Percentiles rank a stretch among this genome's conserved stretches.
These are phyloP conservation scores for Dryas integrifolia DNA, from an alignment of 331 rosid species.

Conservation along the genomic window DNA sequence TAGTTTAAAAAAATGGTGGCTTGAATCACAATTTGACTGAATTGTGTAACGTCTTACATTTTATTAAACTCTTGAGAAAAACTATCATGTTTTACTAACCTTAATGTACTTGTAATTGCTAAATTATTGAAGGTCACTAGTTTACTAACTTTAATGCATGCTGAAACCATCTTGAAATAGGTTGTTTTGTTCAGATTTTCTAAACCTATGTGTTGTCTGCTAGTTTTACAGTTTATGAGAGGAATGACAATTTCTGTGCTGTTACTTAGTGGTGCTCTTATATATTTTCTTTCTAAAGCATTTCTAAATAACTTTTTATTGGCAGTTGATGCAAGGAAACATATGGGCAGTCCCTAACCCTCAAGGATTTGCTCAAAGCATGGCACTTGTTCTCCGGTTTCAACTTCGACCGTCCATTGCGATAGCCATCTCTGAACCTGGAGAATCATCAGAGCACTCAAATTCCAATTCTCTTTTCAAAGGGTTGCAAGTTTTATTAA, in stretches of 20 bases:
- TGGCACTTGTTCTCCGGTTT: constrained; percentile 83
- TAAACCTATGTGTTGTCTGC: not conserved
- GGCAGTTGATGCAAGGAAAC: constrained; percentile 98
- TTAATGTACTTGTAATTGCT: not conserved
- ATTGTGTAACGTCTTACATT: not conserved
- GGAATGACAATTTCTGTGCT: not conserved
- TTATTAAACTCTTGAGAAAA: not conserved
- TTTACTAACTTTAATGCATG: not conserved
- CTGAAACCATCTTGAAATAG: not conserved
- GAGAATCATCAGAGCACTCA: constrained; percentile 59
- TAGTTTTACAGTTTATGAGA: constrained; percentile 7
- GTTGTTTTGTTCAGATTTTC: not conserved
- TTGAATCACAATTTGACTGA: not conserved
- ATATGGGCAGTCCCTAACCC: constrained; percentile 70
- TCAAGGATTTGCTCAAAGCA: constrained; percentile 80
- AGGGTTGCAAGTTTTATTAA: constrained; percentile 72
- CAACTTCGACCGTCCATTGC: constrained; percentile 66
- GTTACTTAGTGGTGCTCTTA: not conserved
- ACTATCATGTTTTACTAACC: not conserved
- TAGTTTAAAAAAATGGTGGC: not conserved
- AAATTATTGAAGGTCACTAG: not conserved
- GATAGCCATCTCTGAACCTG: constrained; percentile 72
- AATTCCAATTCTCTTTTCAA: constrained; percentile 67
- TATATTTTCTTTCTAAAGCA: not conserved
- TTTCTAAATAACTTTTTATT: constrained; percentile 23